Conservation (phyloP, 2,329 filamentous ascomycete genomes). For the Penicillium fuscoglaucum region DNA sequence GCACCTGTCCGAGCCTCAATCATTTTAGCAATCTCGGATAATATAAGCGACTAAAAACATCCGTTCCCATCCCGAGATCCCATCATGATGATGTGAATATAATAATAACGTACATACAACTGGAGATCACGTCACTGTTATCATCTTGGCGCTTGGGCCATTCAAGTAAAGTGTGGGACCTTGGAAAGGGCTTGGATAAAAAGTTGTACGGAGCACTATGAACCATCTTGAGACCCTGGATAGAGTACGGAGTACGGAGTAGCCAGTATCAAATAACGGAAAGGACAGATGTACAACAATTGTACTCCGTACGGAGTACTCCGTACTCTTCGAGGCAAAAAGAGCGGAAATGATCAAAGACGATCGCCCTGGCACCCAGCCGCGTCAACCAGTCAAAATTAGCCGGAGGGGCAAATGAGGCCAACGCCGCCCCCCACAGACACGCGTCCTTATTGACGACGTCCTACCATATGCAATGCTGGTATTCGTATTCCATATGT, state of each 20-base stretch:
- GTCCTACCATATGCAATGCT: background rate
- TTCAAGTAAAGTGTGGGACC: background rate
- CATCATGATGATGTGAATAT: slow-evolving; percentile 10
- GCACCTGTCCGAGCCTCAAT: background rate
- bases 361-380: slow-evolving; percentile 22
- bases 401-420: slow-evolving; percentile 13
- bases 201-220: too few species aligned
- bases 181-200: background rate
- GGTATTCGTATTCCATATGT: background rate
- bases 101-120: background rate
- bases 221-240: background rate
- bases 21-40: background rate
- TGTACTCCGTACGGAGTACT: too few species aligned
- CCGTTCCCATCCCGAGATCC: background rate
- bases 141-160: slow-evolving; percentile 8
- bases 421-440: slow-evolving; percentile 18
- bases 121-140: slow-evolving; percentile 10
- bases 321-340: background rate
- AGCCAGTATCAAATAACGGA: background rate
- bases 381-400: slow-evolving; percentile 17
- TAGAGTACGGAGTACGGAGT: background rate
- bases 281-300: slow-evolving; percentile 9
- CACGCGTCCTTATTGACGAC: slow-evolving; percentile 21
- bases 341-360: slow-evolving; percentile 24
- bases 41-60: slow-evolving; percentile 6